phyloP scores from a whole-genome alignment of 2,329 filamentous ascomycete species.

The Ceratocystis diversiconidia region DNA sequence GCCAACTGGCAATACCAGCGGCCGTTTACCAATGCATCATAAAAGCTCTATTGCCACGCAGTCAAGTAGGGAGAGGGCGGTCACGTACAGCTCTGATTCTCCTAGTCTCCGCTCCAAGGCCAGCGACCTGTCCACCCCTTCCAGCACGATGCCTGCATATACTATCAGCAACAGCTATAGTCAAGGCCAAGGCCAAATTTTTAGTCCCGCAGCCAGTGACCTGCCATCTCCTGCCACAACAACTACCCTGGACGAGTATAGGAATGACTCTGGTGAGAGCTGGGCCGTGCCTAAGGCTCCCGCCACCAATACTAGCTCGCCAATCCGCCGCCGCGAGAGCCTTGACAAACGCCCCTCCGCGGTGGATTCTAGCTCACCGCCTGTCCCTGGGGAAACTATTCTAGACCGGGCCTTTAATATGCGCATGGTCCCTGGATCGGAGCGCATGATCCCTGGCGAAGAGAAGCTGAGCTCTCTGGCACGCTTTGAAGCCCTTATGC shows the following conservation, averaged over 20 bases:
- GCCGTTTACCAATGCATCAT: slow-evolving; percentile 29
- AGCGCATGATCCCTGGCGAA: slow-evolving; percentile 39
- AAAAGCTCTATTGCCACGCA: slow-evolving; percentile 37
- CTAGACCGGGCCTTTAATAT: slow-evolving; percentile 53
- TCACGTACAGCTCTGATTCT: slow-evolving; percentile 42
- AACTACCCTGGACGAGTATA: slow-evolving; percentile 35
- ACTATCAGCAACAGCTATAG: background rate
- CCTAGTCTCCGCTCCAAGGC: slow-evolving; percentile 47
- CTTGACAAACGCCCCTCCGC: slow-evolving; percentile 30
- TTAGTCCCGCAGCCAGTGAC: slow-evolving; percentile 36
- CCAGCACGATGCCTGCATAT: slow-evolving; percentile 27
- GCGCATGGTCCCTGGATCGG: slow-evolving; percentile 47
- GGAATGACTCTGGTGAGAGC: slow-evolving; percentile 43
- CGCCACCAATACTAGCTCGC: slow-evolving; percentile 44
- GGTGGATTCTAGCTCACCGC: slow-evolving; percentile 36
- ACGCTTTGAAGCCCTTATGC: slow-evolving; percentile 52
- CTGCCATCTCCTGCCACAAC: slow-evolving; percentile 42
- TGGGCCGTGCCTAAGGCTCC: slow-evolving; percentile 47
- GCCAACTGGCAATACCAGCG: slow-evolving; percentile 29
- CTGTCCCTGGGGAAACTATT: slow-evolving; percentile 47
- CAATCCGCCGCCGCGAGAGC: slow-evolving; percentile 40
- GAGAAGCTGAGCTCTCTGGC: slow-evolving; percentile 51
- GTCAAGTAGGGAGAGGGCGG: slow-evolving; percentile 31
- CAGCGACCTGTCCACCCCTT: slow-evolving; percentile 48
- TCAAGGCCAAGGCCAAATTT: slow-evolving; percentile 8